Percentiles rank a stretch among this genome's conserved stretches.
Conservation (phyloP, 805 yeast species). For the Metschnikowia matae region DNA sequence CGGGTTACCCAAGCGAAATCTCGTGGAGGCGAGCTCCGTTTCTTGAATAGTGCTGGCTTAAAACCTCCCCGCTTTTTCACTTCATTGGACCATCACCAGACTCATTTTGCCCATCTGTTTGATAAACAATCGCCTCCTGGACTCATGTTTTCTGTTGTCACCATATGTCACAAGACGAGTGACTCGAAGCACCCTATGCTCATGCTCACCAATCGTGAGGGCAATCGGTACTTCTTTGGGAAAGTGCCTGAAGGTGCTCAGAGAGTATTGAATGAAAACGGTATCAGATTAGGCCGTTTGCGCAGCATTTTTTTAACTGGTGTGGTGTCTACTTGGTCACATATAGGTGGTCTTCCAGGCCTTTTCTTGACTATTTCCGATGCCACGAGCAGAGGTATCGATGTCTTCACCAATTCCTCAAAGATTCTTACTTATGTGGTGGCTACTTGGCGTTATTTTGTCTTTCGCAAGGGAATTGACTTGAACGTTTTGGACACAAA, state of each 20-base stretch:
- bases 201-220: slow-evolving; percentile 46
- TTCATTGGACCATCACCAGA: slow-evolving; percentile 4
- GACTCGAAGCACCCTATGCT: slow-evolving; percentile 58
- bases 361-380: slow-evolving; percentile 77
- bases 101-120: slow-evolving; percentile 6
- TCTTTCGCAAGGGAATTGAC: slow-evolving; percentile 69
- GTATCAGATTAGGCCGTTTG: slow-evolving; percentile 53
- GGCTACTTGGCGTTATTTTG: slow-evolving; percentile 82
- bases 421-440: slow-evolving; percentile 45
- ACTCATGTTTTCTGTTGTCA: slow-evolving; percentile 46
- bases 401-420: slow-evolving; percentile 45
- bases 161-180: slow-evolving; percentile 49
- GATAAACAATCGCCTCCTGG: slow-evolving; percentile 6
- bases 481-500: slow-evolving; percentile 35
- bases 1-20: not conserved
- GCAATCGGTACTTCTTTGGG: slow-evolving; percentile 66
- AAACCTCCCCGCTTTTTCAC: slow-evolving; percentile 13
- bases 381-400: slow-evolving; percentile 58
- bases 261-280: slow-evolving; percentile 60
- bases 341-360: slow-evolving; percentile 93
- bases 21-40: not conserved
- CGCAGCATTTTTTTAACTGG: slow-evolving; percentile 77
- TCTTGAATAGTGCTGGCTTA: not conserved
- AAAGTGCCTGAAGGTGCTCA: slow-evolving; percentile 84
- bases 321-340: slow-evolving; percentile 58